Evolutionary conservation across 768 basidiomycete species (phyloP), one percentile per base, ranked within the genome.

Genomic region (Trametes punicea): DNA sequence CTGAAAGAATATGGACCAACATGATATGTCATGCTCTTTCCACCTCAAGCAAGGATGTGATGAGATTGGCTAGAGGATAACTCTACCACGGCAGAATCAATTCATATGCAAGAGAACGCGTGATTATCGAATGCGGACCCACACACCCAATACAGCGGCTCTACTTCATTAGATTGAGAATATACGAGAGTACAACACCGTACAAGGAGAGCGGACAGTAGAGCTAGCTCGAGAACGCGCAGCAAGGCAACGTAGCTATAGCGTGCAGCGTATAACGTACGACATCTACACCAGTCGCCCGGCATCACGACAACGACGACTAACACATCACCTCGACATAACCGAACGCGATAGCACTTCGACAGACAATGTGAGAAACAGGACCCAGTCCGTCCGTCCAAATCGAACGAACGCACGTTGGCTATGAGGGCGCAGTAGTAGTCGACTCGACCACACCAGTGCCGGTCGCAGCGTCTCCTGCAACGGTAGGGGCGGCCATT

Each of bases 151-250:
- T n/a, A n/a, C n/a, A n/a, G n/a, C n/a, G n/a, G n/a, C 40, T 60
- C 55, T 62, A 64, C 53, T 57, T 62, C n/a, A n/a, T n/a, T 64
- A 64, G 39, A 59, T 55, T 62, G 58, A 62, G 62, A 55, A 62
- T 54, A 64, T 58, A 61, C 54, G 60, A 52, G 36, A 60, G 53
- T 62, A 64, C 63, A 62, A 64, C 60, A 64, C 55, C 57, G 55
- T 52, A 58, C 52, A 52, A 31, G 41, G 58, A 59, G 57, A 59
- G 57, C 52, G 57, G 48, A 55, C n/a, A n/a, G 29, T 5, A n/a
- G 26, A 48, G 23, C 25, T 20, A 58, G 51, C n/a, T n/a, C n/a
- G 34, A 60, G 47, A 51, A 59, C 45, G 63, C 63, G 60, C 63
- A 61, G 60, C 60, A 62, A 53, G 60, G 56, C 60, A 52, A 47